Percentiles rank a stretch among this genome's conserved stretches.
phyloP scores from a whole-genome alignment of 2,329 filamentous ascomycete species.

The Ophidiomyces ophidiicola region DNA sequence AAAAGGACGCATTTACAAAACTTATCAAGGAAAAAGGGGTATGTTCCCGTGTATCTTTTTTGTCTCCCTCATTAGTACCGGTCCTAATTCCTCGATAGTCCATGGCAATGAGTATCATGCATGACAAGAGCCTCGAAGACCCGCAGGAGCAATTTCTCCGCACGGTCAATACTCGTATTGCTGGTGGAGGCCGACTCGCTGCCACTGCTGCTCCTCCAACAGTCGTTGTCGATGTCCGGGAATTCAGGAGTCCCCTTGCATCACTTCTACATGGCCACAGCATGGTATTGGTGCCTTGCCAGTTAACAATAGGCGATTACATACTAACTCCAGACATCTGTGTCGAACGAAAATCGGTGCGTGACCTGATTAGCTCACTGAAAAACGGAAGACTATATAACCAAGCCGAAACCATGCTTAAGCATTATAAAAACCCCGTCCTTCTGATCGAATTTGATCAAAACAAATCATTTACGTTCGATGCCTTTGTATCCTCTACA shows the following conservation, averaged over 20 bases:
- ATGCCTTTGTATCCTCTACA: slow-evolving; percentile 44
- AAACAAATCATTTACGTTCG: slow-evolving; percentile 92
- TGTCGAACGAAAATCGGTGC: slow-evolving; percentile 86
- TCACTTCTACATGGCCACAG: slow-evolving; percentile 80
- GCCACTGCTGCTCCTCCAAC: slow-evolving; percentile 80
- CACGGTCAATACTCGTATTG: slow-evolving; percentile 92
- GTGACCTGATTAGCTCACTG: slow-evolving; percentile 83
- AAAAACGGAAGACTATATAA: slow-evolving; percentile 82
- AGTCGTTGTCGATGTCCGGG: slow-evolving; percentile 88
- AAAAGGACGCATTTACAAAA: slow-evolving; percentile 92
- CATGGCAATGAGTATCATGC: slow-evolving; percentile 80
- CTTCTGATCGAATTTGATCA: slow-evolving; percentile 96
- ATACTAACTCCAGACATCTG: slow-evolving; percentile 83
- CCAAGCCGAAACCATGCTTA: slow-evolving; percentile 87
- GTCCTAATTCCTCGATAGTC: slow-evolving; percentile 31
- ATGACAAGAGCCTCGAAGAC: slow-evolving; percentile 60
- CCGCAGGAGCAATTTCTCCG: slow-evolving; percentile 85
- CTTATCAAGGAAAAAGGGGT: slow-evolving; percentile 83
- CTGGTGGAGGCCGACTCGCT: slow-evolving; percentile 71
- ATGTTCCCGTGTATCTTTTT: slow-evolving; percentile 17
- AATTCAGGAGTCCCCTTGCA: slow-evolving; percentile 85
- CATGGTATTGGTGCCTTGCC: slow-evolving; percentile 83
- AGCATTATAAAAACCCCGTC: slow-evolving; percentile 80
- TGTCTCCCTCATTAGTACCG: not conserved
- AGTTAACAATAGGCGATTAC: slow-evolving; percentile 94